Evolutionary conservation across 176 grass and related monocot genomes (phyloP), one percentile per base, ranked within the genome.

Genomic region (Musa acuminata): DNA sequence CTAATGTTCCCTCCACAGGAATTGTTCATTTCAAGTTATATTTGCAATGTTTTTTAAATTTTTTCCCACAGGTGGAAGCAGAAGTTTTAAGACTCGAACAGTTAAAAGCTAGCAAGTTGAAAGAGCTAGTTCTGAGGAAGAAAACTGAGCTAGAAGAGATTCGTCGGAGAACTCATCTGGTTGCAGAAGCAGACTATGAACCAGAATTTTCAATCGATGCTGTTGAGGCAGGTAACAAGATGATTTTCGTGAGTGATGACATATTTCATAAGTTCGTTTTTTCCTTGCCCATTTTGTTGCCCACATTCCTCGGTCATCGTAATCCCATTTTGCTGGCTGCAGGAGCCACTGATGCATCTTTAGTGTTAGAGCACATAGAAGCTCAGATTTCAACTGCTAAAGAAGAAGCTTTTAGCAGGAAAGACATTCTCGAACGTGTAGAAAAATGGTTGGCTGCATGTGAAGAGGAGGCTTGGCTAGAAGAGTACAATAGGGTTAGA

Each of bases 401-500:
- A 86, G 91, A 96, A 65, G 91, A 88, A 66, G 85, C 88, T 75
- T 86, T 88, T 74, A 88, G 81, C 73, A 83, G 88, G 69, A 91
- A 96, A 49, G 91, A 91, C 80, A 86, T 96, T 62, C 85, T 96
- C 51, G 91, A 96, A 73, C 70, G 83, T 35, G 85, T 96, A 17
- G 91, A 90, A 69, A 84, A 77, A 81, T 96, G 91, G 88, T 64
- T 86, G 77, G 84, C 80, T 49, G 81, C 85, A 72, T 76, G 88
- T 55, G 86, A 99, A 51, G 95, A 99, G 80, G 95, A 99, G 89
- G 72, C 75, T 12, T 99, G 95, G 90, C 76, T 99, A 52, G 95
- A 99, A 80, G 88, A 94, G 78, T 99, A 99, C 73, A 99, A 88
- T 73, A 99, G 86, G 86, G 95, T 99, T 82, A 53, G 69, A 9